Conservation (phyloP, 768 basidiomycete genomes). For the Tulasnella sp. region DNA sequence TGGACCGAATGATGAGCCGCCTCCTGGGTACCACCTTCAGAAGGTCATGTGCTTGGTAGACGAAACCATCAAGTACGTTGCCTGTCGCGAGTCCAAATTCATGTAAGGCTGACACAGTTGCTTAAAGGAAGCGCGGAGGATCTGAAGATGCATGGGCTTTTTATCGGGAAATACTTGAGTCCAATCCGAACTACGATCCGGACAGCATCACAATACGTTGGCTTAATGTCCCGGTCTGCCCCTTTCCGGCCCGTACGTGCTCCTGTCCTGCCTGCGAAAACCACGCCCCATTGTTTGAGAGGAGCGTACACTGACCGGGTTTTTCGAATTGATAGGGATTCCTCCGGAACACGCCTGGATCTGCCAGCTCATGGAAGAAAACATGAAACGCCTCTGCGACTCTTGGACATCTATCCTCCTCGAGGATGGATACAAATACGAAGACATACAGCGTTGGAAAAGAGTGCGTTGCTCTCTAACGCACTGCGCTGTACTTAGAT, state of each 20-base stretch:
- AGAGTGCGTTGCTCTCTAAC: not conserved
- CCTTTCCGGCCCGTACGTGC: not conserved
- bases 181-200: not conserved
- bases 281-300: not conserved
- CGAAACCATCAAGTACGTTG: not conserved
- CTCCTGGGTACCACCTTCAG: not conserved
- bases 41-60: not conserved
- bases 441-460: not conserved
- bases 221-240: not conserved
- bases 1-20: not conserved
- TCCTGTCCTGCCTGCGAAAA: not conserved
- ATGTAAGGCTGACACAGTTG: not conserved
- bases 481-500: not conserved
- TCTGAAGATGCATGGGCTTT: not conserved
- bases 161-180: not conserved
- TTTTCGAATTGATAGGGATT: not conserved
- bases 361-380: not conserved
- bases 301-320: not conserved
- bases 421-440: not conserved
- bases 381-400: not conserved
- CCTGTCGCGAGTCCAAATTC: not conserved
- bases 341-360: not conserved
- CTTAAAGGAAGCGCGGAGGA: not conserved
- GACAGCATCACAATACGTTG: not conserved
- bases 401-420: not conserved